A percentile compares a stretch with the other conserved stretches of the same genome.
phyloP scores from a whole-genome alignment of 345 rosid genomes.

The Arabidopsis thaliana region DNA sequence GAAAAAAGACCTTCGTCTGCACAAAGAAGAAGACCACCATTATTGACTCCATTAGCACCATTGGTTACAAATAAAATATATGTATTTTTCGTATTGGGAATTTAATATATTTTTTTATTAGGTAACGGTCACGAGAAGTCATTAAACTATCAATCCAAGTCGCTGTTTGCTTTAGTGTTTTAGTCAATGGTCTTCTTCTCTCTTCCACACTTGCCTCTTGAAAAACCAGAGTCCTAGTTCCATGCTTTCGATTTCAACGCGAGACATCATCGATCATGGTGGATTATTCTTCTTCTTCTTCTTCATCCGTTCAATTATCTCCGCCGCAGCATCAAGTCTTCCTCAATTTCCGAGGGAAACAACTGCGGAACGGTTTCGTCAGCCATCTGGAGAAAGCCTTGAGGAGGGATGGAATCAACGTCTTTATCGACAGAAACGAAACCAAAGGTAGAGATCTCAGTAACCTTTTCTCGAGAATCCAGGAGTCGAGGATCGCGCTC shows the following conservation, averaged over 20 bases:
- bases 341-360: conserved; percentile 25
- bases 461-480: not conserved
- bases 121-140: too few relatives aligned
- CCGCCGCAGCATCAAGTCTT: conserved; percentile 20
- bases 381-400: conserved; percentile 28
- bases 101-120: too few relatives aligned
- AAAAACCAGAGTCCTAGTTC: too few relatives aligned
- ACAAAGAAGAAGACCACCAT: too few relatives aligned
- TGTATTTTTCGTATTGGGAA: too few relatives aligned
- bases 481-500: not conserved
- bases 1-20: too few relatives aligned
- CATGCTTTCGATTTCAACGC: too few relatives aligned
- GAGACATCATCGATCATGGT: not conserved
- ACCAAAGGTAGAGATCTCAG: not conserved
- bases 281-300: not conserved
- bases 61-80: too few relatives aligned
- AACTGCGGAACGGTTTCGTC: conserved; percentile 4
- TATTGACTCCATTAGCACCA: too few relatives aligned
- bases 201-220: not conserved
- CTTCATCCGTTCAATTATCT: not conserved
- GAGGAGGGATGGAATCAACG: conserved; percentile 8
- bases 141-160: too few relatives aligned
- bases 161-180: too few relatives aligned
- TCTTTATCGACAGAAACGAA: not conserved
- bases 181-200: too few relatives aligned